Conservation (phyloP, 2,329 filamentous ascomycete species). For the Pseudocercospora crystallina region DNA sequence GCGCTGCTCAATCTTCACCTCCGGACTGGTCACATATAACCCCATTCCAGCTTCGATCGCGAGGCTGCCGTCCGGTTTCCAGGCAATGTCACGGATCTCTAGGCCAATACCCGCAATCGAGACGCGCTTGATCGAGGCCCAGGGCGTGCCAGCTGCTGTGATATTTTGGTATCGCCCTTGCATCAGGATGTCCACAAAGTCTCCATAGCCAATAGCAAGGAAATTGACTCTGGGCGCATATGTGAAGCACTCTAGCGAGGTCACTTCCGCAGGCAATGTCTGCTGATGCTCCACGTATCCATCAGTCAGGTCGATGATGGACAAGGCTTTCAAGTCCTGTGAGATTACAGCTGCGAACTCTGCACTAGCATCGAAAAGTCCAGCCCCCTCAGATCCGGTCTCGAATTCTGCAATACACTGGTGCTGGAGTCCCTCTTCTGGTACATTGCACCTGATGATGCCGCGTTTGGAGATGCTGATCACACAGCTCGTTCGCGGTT, state of each 20-base stretch:
- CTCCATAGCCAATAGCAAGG: slow-evolving; percentile 29
- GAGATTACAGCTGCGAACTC: slow-evolving; percentile 28
- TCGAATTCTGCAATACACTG: slow-evolving; percentile 17
- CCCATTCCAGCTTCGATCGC: slow-evolving; percentile 90
- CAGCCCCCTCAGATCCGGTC: slow-evolving; percentile 19
- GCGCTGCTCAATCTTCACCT: slow-evolving; percentile 65
- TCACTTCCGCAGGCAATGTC: slow-evolving; percentile 8
- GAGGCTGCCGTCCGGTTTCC: slow-evolving; percentile 81
- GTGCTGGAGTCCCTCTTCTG: neutral
- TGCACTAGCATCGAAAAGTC: slow-evolving; percentile 23
- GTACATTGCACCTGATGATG: slow-evolving; percentile 5
- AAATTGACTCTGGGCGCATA: slow-evolving; percentile 21
- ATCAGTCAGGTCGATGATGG: slow-evolving; percentile 30
- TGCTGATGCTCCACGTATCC: slow-evolving; percentile 34
- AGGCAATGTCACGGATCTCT: slow-evolving; percentile 42
- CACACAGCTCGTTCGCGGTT: slow-evolving; percentile 7
- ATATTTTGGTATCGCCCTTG: slow-evolving; percentile 29
- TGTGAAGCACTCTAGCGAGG: slow-evolving; percentile 18
- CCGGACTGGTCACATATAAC: slow-evolving; percentile 77
- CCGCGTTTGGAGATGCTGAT: slow-evolving; percentile 7
- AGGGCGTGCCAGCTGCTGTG: slow-evolving; percentile 14
- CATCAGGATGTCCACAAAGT: slow-evolving; percentile 26
- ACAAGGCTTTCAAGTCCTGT: slow-evolving; percentile 18
- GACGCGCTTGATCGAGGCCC: slow-evolving; percentile 26
- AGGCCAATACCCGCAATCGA: slow-evolving; percentile 28